These are phyloP conservation scores for Austropuccinia psidii DNA, from an alignment of 1,284 basidiomycete species.

Conservation along the genomic window DNA sequence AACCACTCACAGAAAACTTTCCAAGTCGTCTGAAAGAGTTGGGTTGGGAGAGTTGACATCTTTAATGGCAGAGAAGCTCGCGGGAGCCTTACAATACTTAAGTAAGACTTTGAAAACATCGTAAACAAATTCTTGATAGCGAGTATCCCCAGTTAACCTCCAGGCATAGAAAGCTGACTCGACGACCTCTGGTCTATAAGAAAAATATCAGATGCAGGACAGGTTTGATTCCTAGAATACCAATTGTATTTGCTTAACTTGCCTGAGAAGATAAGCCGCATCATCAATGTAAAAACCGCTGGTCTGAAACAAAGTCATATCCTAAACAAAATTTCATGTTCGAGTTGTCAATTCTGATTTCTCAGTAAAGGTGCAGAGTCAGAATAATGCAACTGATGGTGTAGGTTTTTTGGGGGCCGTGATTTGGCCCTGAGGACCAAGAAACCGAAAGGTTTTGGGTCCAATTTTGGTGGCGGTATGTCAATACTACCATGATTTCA, in stretches of 20 bases:
- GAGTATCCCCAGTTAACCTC: slow-evolving; percentile 21
- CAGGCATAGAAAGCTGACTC: slow-evolving; percentile 35
- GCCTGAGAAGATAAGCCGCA: slow-evolving; percentile 16
- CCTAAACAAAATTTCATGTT: neutral
- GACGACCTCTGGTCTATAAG: slow-evolving; percentile 25
- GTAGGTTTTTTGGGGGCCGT: neutral
- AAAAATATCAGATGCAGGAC: neutral
- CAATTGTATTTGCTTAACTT: neutral
- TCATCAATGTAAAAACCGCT: slow-evolving; percentile 16
- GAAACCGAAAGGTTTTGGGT: slow-evolving; percentile 22
- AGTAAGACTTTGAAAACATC: slow-evolving; percentile 15
- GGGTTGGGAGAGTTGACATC: slow-evolving; percentile 13
- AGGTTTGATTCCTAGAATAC: neutral
- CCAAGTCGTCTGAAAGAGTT: neutral
- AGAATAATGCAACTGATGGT: neutral
- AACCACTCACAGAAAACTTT: slow-evolving; percentile 36
- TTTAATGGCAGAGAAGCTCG: slow-evolving; percentile 18
- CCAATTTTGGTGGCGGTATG: slow-evolving; percentile 19
- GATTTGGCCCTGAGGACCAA: slow-evolving; percentile 11
- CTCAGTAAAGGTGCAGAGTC: neutral
- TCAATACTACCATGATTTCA: neutral
- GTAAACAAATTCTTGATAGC: slow-evolving; percentile 34
- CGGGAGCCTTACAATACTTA: slow-evolving; percentile 20
- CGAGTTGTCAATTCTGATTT: neutral
- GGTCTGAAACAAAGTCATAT: neutral